These are phyloP conservation scores for Paecilomyces variotii DNA, from an alignment of 2,329 filamentous ascomycete species.

Conservation along the genomic window DNA sequence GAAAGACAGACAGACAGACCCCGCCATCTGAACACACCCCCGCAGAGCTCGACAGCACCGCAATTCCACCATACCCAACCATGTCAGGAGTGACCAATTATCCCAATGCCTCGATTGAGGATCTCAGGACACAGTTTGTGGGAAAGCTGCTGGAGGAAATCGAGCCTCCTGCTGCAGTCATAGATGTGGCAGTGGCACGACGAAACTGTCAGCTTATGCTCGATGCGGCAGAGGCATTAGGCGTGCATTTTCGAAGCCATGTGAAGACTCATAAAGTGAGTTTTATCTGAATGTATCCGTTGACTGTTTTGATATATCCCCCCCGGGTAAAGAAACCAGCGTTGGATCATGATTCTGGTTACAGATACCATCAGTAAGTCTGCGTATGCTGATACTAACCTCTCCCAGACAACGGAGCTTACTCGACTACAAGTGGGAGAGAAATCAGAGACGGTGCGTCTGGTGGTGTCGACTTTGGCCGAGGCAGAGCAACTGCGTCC, in stretches of 20 bases:
- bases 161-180: slow-evolving; percentile 56
- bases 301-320: not conserved
- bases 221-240: slow-evolving; percentile 50
- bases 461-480: slow-evolving; percentile 63
- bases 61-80: not conserved
- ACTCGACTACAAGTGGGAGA: slow-evolving; percentile 60
- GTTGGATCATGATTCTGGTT: not conserved
- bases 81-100: slow-evolving; percentile 11
- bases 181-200: slow-evolving; percentile 58
- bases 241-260: slow-evolving; percentile 63
- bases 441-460: slow-evolving; percentile 42
- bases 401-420: slow-evolving; percentile 49
- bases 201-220: slow-evolving; percentile 66
- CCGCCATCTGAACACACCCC: not conserved
- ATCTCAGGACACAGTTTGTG: slow-evolving; percentile 37
- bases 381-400: not conserved
- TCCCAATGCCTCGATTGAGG: slow-evolving; percentile 6
- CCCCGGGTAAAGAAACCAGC: not conserved
- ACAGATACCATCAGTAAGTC: not conserved
- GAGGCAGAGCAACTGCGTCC: slow-evolving; percentile 62
- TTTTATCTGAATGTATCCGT: not conserved
- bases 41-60: not conserved
- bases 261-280: slow-evolving; percentile 67
- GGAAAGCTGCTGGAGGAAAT: slow-evolving; percentile 53
- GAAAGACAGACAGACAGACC: too few relatives aligned